Percentiles rank a stretch among this genome's conserved stretches.
Conservation (phyloP, 192 early-diverging fungal species). For the Kickxella alabastrina region DNA sequence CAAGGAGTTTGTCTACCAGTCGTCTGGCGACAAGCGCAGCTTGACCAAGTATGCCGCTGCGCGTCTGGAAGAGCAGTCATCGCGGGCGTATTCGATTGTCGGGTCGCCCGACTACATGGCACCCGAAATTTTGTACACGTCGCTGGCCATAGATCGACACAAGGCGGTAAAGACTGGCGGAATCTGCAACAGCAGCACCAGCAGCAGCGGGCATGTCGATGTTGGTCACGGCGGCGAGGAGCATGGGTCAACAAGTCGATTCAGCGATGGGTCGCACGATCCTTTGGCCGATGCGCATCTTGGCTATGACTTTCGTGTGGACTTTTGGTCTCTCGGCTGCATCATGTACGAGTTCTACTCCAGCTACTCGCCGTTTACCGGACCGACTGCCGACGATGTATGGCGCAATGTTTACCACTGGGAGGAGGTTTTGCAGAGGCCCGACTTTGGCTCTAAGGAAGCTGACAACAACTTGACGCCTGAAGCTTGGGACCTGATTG, state of each 20-base stretch:
- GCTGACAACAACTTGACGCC: slow-evolving; percentile 77
- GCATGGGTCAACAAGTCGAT: slow-evolving; percentile 14
- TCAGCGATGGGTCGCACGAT: slow-evolving; percentile 33
- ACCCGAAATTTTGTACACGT: slow-evolving; percentile 72
- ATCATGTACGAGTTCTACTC: slow-evolving; percentile 76
- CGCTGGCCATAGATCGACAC: slow-evolving; percentile 33
- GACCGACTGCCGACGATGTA: slow-evolving; percentile 61
- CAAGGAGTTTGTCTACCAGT: slow-evolving; percentile 44
- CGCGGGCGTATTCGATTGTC: slow-evolving; percentile 70
- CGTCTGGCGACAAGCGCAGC: slow-evolving; percentile 50
- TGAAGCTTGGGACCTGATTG: slow-evolving; percentile 72
- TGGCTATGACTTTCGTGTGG: slow-evolving; percentile 65
- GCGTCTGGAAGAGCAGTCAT: slow-evolving; percentile 52
- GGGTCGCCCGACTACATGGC: slow-evolving; percentile 95
- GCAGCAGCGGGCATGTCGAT: slow-evolving; percentile 10
- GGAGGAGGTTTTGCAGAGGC: slow-evolving; percentile 68
- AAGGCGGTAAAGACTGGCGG: slow-evolving; percentile 10
- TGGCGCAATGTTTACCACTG: slow-evolving; percentile 88
- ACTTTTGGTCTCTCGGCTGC: slow-evolving; percentile 74
- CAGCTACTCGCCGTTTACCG: slow-evolving; percentile 74
- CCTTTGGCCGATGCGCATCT: slow-evolving; percentile 55
- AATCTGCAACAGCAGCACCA: slow-evolving; percentile 8
- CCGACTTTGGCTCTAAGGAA: slow-evolving; percentile 71
- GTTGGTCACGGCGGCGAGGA: slow-evolving; percentile 24
- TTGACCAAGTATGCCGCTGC: slow-evolving; percentile 37